phyloP scores from a whole-genome alignment of 345 rosid species.

The Turnera subulata region DNA sequence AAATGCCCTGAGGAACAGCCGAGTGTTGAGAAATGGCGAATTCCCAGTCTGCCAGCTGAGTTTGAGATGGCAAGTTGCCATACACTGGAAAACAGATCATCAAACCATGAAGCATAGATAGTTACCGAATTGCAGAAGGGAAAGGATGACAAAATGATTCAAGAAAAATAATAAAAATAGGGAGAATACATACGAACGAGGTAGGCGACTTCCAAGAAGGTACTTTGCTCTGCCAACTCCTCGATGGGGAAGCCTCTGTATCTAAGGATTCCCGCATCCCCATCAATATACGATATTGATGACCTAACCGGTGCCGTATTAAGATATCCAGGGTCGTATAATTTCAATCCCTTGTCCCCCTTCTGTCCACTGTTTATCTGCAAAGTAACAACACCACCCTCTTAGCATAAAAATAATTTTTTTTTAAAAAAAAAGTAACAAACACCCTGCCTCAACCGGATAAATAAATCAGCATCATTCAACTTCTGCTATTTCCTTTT shows the following conservation, averaged over 20 bases:
- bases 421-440: too few relatives aligned
- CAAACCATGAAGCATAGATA: too few relatives aligned
- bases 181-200: constrained; percentile 45
- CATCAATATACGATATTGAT: constrained; percentile 83
- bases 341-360: constrained; percentile 79
- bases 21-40: constrained; percentile 92
- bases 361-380: constrained; percentile 67
- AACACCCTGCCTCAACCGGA: too few relatives aligned
- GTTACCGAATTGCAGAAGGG: too few relatives aligned
- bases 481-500: too few relatives aligned
- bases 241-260: constrained; percentile 85
- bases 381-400: background rate
- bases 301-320: constrained; percentile 94
- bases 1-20: constrained; percentile 88
- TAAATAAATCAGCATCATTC: too few relatives aligned
- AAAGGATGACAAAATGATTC: background rate
- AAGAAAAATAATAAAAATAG: background rate
- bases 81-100: constrained; percentile 51
- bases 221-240: constrained; percentile 71
- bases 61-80: constrained; percentile 73
- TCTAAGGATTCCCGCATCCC: constrained; percentile 85
- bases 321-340: constrained; percentile 90
- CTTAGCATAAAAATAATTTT: background rate
- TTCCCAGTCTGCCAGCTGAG: constrained; percentile 92
- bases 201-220: constrained; percentile 74